phyloP scores from a whole-genome alignment of 2,329 filamentous ascomycete genomes.

The Tolypocladium inflatum region DNA sequence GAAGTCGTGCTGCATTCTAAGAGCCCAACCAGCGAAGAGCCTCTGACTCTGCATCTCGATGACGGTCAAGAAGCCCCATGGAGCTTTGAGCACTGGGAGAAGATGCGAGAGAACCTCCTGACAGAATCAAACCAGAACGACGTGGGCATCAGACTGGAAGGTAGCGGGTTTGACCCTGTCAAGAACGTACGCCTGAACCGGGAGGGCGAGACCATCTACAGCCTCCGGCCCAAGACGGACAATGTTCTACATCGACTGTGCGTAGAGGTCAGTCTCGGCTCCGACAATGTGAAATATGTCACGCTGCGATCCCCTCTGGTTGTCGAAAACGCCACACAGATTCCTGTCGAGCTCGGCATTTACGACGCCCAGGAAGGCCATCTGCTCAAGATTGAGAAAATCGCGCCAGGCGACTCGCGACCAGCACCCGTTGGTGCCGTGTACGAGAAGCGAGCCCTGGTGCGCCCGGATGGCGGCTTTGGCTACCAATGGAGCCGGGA shows the following conservation, averaged over 20 bases:
- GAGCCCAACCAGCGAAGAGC: conserved; percentile 52
- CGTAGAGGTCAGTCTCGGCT: conserved; percentile 83
- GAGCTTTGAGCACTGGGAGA: conserved; percentile 95
- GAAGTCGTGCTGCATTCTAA: conserved; percentile 77
- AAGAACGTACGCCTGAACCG: conserved; percentile 82
- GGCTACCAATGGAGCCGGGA: conserved; percentile 94
- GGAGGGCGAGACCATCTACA: conserved; percentile 91
- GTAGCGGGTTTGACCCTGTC: conserved; percentile 86
- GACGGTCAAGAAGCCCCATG: conserved; percentile 90
- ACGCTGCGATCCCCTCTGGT: conserved; percentile 86
- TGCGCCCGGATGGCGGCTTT: conserved; percentile 91
- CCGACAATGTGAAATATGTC: conserved; percentile 96
- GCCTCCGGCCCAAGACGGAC: conserved; percentile 77
- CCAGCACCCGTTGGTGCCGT: conserved; percentile 89
- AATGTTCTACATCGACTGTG: conserved; percentile 79
- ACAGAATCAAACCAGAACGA: conserved; percentile 72
- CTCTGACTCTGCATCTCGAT: conserved; percentile 64
- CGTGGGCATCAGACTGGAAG: conserved; percentile 77
- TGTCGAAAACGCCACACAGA: conserved; percentile 93
- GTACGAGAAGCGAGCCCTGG: conserved; percentile 76
- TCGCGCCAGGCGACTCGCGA: conserved; percentile 79
- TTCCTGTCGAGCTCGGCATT: conserved; percentile 86
- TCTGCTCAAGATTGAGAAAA: conserved; percentile 95
- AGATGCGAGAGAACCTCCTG: conserved; percentile 86
- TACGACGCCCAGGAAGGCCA: conserved; percentile 82